Conservation (phyloP, 257 asterid species). For the Fraxinus cuspidata region DNA sequence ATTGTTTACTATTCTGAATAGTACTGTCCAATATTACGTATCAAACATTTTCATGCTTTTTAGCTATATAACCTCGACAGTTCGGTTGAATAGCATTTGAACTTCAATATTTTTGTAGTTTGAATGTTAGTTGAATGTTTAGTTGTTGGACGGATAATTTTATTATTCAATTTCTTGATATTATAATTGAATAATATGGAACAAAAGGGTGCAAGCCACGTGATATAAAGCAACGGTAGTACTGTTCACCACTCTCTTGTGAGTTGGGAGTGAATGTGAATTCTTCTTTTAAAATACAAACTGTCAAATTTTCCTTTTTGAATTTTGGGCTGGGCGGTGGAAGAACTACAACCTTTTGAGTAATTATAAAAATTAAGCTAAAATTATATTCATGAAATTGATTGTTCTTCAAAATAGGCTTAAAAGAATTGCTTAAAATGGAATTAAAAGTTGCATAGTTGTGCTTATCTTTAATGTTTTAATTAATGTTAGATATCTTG, state of each 20-base stretch:
- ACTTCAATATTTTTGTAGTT: background rate
- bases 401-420: no score
- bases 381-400: no score
- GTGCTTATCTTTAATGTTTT: background rate
- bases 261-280: slow-evolving; percentile 19
- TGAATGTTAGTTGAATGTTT: background rate
- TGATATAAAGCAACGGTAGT: slow-evolving; percentile 27
- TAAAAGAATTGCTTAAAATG: background rate
- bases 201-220: slow-evolving; percentile 30
- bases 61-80: background rate
- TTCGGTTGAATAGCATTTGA: background rate
- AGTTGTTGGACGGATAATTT: background rate
- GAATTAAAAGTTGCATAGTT: background rate
- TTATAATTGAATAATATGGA: background rate
- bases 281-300: slow-evolving; percentile 1
- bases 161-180: background rate
- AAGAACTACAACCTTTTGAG: background rate
- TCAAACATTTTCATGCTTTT: background rate
- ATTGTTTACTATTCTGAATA: no score
- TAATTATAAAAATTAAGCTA: no score
- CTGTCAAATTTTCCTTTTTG: background rate
- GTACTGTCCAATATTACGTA: background rate
- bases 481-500: background rate
- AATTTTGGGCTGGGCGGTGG: background rate
- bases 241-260: slow-evolving; percentile 20